Base-by-base conservation (phyloP, 805 yeast genomes). In the Pichia ethanolica region DNA sequence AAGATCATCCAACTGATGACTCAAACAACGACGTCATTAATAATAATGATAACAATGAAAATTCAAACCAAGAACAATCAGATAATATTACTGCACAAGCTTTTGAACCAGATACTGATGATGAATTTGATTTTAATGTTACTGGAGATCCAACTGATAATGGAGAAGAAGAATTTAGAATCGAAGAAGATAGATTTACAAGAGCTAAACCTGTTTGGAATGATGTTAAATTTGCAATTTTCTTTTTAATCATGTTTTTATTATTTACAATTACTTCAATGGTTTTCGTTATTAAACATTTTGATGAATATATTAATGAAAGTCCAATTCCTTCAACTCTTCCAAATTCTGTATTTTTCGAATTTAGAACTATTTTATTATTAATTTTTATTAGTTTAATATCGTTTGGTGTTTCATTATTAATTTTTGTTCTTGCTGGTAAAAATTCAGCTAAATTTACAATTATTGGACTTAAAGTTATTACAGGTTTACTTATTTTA, bases 171-270 rank as follows among this genome's bases (percentile, higher is more conserved):
- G 51, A 44, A 13, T 45, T 51, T 27, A 40, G 39, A 4, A 33
- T 52, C 12, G 53, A 51, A 7, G 86, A 81, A 32, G 82, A 87
- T 47, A 75, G 82, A 6, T 88, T 88, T 66, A 79, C 82, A 52
- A 73, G 83, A 30, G 76, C 73, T 35, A 75, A 72, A 52, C 88
- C 88, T 3, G 74, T 69, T 53, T 78, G 71, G 67, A 81, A 87
- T 59, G 96, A 89, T 64, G 74, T 83, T 76, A 83, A 86, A 0
- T 83, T 83, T 59, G 73, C 86, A 0, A 52, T 85, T 7, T 44
- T 47, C 25, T 54, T 54, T 41, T 9, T 38, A 0, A 25, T 44
- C 5, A 34, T 50, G 30, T 30, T 46, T 6, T 34, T 48, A 4
- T 12, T 32, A 10, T 52, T 54, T 39, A 33, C 42, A 14, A 9